Evolutionary conservation across 2,329 filamentous ascomycete species (phyloP).

Genomic region (Fusarium verticillioides): DNA sequence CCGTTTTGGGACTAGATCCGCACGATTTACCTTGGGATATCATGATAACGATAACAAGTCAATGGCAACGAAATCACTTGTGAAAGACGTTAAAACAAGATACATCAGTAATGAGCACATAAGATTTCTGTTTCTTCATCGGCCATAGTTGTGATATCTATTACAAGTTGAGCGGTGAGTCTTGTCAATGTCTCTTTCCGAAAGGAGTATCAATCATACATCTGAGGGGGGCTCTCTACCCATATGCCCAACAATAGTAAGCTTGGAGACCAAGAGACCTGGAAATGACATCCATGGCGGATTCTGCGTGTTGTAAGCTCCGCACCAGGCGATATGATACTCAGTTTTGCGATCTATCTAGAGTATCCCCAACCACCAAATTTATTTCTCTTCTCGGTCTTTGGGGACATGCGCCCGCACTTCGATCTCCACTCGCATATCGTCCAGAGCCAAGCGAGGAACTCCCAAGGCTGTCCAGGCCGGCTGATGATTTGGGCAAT

Average conservation of each 20-base stretch:
- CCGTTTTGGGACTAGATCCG: not conserved
- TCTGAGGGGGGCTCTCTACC: not conserved
- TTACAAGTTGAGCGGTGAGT: too few species aligned
- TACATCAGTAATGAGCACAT: too few species aligned
- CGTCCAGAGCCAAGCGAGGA: not conserved
- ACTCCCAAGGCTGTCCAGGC: not conserved
- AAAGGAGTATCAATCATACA: not conserved
- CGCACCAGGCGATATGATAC: not conserved
- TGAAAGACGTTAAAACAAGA: too few species aligned
- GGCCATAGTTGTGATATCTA: too few species aligned
- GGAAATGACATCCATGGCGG: not conserved
- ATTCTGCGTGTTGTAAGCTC: too few species aligned
- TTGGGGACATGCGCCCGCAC: not conserved
- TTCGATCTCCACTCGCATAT: not conserved
- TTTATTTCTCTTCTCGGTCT: not conserved
- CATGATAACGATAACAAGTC: not conserved
- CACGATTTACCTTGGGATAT: rapidly evolving
- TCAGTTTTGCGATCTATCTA: rapidly evolving
- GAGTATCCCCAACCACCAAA: rapidly evolving
- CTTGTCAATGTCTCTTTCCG: too few species aligned
- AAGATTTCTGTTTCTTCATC: too few species aligned
- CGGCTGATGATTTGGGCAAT: not conserved
- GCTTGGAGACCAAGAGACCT: not conserved
- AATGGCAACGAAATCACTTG: too few species aligned
- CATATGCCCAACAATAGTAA: too few species aligned